A percentile compares a stretch with the other conserved stretches of the same genome.
Conservation (phyloP, 768 basidiomycete species). For the Amanita muscaria region DNA sequence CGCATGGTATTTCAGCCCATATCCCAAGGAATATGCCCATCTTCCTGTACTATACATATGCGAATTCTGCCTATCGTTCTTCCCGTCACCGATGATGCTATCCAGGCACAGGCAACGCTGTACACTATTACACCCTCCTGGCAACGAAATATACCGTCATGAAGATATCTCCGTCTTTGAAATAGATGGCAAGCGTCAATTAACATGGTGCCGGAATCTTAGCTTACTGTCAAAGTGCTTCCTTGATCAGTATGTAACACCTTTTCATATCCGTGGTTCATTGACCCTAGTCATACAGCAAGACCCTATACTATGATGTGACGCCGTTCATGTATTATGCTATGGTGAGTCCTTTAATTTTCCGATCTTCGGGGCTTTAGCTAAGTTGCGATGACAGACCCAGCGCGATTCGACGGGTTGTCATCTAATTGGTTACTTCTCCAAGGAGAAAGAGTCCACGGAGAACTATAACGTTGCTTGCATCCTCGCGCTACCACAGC, state of each 20-base stretch:
- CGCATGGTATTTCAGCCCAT: constrained; percentile 99
- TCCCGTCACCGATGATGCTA: constrained; percentile 85
- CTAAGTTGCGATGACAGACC: constrained; percentile 33
- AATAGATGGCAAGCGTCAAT: constrained; percentile 92
- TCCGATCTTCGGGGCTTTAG: constrained; percentile 8
- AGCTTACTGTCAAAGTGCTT: constrained; percentile 97
- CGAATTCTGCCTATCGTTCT: constrained; percentile 96
- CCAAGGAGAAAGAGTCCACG: constrained; percentile 97
- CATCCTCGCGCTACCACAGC: constrained; percentile 96
- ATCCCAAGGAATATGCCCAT: constrained; percentile 97
- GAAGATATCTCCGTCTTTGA: constrained; percentile 98
- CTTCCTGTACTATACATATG: constrained; percentile 93
- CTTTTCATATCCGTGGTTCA: constrained; percentile 7
- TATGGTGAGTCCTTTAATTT: constrained; percentile 53
- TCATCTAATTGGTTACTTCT: constrained; percentile 97
- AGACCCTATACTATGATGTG: constrained; percentile 98
- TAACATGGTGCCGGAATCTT: constrained; percentile 95
- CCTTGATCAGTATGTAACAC: constrained; percentile 79
- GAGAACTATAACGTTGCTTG: constrained; percentile 99
- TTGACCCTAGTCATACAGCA: constrained; percentile 41
- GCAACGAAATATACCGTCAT: constrained; percentile 98
- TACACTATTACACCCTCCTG: constrained; percentile 87
- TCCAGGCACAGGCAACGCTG: constrained; percentile 87
- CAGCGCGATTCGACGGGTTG: constrained; percentile 84
- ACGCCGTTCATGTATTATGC: constrained; percentile 99